Base-by-base conservation (phyloP, 176 grass and related monocot species). In the Coix lacrymajobi region DNA sequence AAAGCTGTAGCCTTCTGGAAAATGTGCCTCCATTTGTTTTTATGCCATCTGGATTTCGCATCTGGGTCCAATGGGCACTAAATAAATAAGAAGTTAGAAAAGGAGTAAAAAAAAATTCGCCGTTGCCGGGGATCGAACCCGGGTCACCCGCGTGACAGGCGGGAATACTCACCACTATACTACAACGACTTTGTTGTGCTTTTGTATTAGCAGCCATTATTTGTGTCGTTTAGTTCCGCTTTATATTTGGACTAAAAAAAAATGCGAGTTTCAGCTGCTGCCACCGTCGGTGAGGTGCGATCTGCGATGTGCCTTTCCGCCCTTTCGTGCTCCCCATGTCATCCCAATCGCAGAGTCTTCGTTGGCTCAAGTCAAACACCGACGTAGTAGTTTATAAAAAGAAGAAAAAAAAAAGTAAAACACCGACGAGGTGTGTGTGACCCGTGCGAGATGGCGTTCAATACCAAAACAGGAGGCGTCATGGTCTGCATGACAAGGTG, bases 91-190 rank as follows among this genome's bases (percentile, higher is more conserved):
- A n/a, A n/a, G n/a, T n/a, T n/a, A n/a, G n/a, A n/a, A n/a, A n/a
- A 6, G 10, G 17, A 9, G 11, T 11, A 40, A 61, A 32, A 22
- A 20, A 3, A 32, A 22, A 20, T 1, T n/a, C 87, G 89, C 91
- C 89, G 87, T 88, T 97, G 85, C 89, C 85, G 92, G 94, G 92
- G 88, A 97, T 97, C 92, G 92, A 97, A 94, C 94, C 87, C 94
- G 89, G 87, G 89, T 91, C 86, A 37, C 88, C 81, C 84, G 86
- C 90, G 86, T 94, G 95, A 91, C 95, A 94, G 95, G 90, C 95
- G 88, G 86, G 90, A 87, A 97, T 91, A 97, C 95, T 94, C 60
- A 94, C 90, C 95, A 94, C 90, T 92, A 91, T 91, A 89, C 92
- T 97, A 94, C 90, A 92, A 94, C 92, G 90, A 97, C 89, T 45